phyloP scores from a whole-genome alignment of 345 rosid species.

The Aquilaria yunnanensis region DNA sequence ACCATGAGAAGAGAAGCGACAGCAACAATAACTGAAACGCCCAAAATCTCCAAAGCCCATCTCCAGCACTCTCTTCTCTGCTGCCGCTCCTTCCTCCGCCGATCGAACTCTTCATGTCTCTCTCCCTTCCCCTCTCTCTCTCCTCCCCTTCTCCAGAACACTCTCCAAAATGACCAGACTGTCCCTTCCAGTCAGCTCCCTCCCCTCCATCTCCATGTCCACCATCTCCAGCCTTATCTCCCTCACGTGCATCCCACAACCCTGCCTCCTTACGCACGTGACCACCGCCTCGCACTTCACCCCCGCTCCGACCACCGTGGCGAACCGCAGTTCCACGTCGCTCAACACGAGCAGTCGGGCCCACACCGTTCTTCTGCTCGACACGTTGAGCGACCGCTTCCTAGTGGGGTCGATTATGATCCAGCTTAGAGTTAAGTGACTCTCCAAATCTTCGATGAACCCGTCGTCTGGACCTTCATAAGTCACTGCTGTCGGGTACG shows the following conservation, averaged over 20 bases:
- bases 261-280: conserved; percentile 39
- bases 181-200: conserved; percentile 9
- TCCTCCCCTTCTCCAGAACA: conserved; percentile 35
- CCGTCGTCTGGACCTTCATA: conserved; percentile 17
- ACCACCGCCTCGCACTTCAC: conserved; percentile 30
- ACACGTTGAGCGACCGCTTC: conserved; percentile 51
- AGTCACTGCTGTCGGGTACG: conserved; percentile 24
- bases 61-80: too few species aligned
- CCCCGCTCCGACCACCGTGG: conserved; percentile 25
- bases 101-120: too few species aligned
- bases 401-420: conserved; percentile 54
- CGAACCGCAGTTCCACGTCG: conserved; percentile 45
- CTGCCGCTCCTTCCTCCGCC: conserved; percentile 10
- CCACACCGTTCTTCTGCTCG: conserved; percentile 46
- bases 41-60: neutral
- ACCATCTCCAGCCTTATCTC: conserved; percentile 60
- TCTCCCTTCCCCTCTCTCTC: neutral
- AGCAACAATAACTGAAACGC: too few species aligned
- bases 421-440: conserved; percentile 53
- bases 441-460: too few species aligned
- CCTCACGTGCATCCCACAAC: conserved; percentile 59
- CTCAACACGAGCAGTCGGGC: conserved; percentile 71
- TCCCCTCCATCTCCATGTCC: conserved; percentile 65
- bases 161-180: conserved; percentile 39
- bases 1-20: too few species aligned